These are phyloP conservation scores for Neurospora sp. DNA, from an alignment of 495 filamentous ascomycete species.

Conservation along the genomic window DNA sequence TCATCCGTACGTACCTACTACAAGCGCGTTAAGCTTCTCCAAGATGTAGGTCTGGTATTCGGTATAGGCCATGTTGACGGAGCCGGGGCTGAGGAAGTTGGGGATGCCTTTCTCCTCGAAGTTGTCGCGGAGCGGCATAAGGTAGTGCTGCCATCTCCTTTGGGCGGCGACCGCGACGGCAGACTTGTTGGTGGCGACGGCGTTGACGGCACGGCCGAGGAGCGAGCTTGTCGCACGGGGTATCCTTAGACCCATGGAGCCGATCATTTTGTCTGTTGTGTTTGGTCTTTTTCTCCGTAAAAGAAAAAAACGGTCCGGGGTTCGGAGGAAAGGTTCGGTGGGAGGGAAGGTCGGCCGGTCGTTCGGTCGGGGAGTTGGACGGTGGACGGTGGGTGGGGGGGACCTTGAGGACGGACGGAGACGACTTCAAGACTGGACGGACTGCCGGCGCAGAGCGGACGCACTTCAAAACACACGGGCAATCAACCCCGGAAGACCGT, in stretches of 20 bases:
- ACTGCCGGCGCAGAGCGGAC: not conserved
- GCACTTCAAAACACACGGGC: not conserved
- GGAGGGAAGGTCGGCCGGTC: not conserved
- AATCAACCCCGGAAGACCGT: not conserved
- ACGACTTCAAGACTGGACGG: not conserved
- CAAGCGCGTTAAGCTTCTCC: slow-evolving; percentile 62
- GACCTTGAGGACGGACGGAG: not conserved
- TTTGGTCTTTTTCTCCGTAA: not conserved
- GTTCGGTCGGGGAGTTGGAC: not conserved
- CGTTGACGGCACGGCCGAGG: not conserved
- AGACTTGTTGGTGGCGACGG: not conserved
- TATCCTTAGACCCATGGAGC: not conserved
- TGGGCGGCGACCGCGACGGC: not conserved
- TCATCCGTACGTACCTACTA: slow-evolving; percentile 47
- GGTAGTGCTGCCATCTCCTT: not conserved
- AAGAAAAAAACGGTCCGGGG: not conserved
- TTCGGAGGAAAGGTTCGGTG: not conserved
- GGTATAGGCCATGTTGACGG: slow-evolving; percentile 67
- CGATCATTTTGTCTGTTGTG: not conserved
- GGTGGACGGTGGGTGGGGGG: not conserved
- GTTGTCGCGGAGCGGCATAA: not conserved
- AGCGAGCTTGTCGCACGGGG: not conserved
- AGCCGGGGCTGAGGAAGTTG: slow-evolving; percentile 53
- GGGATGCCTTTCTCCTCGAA: slow-evolving; percentile 46
- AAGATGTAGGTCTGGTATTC: slow-evolving; percentile 68